Evolutionary conservation across 352 stramenopile genomes (phyloP), one percentile per base, ranked within the genome.

Genomic region (Pythium periplocum): DNA sequence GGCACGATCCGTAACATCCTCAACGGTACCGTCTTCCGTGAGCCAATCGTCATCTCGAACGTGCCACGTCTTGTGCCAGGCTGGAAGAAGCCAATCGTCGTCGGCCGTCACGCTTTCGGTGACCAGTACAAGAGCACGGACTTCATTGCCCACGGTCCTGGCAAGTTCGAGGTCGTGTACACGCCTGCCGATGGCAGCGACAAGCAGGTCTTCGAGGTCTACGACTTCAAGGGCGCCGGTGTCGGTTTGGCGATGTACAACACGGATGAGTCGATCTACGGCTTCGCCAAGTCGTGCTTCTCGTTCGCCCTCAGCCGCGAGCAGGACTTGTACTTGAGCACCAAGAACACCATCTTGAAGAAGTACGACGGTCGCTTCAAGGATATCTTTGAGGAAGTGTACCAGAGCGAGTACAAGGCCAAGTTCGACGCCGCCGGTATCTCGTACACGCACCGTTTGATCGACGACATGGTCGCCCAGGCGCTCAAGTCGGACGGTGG

Each of bases 321-420:
- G 45, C 75, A 76, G 59, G 75, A 86, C 48, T 51, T 90, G 54
- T 92, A 74, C 57, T 53, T 92, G 49, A 80, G 61, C 52, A 92
- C 82, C 12, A 92, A 92, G 71, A 92, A 92, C 70, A 92, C 82
- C 2, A 92, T 92, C 55, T 60, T 92, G 8, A 92, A 92, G 68
- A 73, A 78, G 49, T 89, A 89, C 62, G 78, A 89, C 45, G 78
- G 78, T 7, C 71, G 73, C 51, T 89, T 89, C 58, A 85, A 86
- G 64, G 78, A 92, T 61, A 87, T 92, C 51, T 92, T 92, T 57
- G 71, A 87, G 59, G 75, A 89, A 46, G 71, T 92, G 48, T 92
- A 90, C 69, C 73, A 89, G 61, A 71, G 62, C 31, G 75, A 89
- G 62, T 87, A 85, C 62, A 83, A 89, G 60, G 75, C 71, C 55